These are phyloP conservation scores for Xylariaceae sp. DNA, from an alignment of 2,329 filamentous ascomycete species.

Conservation along the genomic window DNA sequence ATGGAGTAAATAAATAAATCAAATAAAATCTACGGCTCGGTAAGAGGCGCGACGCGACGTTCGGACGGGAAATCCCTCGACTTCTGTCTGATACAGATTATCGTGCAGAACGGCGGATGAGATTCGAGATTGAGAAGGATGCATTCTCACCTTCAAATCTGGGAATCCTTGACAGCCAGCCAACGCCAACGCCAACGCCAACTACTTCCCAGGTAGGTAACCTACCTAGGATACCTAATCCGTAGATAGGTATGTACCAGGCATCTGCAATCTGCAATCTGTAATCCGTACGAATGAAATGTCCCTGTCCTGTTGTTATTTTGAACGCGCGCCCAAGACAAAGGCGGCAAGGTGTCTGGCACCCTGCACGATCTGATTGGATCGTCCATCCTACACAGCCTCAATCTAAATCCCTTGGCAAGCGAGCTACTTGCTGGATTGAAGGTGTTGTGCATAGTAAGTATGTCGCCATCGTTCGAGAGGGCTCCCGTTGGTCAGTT, in stretches of 20 bases:
- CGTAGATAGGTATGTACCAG: too few species aligned
- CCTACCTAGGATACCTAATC: too few species aligned
- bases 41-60: too few species aligned
- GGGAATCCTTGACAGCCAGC: not conserved
- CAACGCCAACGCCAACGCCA: not conserved
- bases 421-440: slow-evolving; percentile 11
- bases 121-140: not conserved
- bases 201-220: not conserved
- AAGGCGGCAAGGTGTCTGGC: slow-evolving; percentile 20
- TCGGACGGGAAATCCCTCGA: too few species aligned
- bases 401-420: slow-evolving; percentile 23
- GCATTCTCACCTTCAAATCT: not conserved
- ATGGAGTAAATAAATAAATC: too few species aligned
- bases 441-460: not conserved
- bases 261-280: too few species aligned
- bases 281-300: not conserved
- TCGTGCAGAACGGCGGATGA: too few species aligned
- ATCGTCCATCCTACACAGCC: slow-evolving; percentile 24
- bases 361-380: slow-evolving; percentile 23
- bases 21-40: too few species aligned
- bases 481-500: not conserved
- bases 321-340: not conserved
- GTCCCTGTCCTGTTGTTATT: not conserved
- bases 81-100: too few species aligned
- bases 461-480: not conserved